Base-by-base conservation (phyloP, 2,329 filamentous ascomycete species). In the Colletotrichum sp. region DNA sequence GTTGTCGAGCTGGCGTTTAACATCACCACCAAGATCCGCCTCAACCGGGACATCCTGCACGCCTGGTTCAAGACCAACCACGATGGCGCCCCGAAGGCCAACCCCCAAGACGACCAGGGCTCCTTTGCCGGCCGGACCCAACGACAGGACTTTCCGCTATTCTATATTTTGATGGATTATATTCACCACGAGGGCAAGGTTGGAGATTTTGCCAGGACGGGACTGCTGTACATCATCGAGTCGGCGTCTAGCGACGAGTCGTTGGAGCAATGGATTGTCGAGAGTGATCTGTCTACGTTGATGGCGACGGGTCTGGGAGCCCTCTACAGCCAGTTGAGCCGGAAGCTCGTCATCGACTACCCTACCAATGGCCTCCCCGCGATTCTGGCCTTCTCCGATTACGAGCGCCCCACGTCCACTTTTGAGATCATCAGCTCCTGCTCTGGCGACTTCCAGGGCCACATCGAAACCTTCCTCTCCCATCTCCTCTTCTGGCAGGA, bases 401-500 rank as follows among this genome's bases (percentile, higher is more conserved):
- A 98, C 81, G 87, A 93, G 74, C 94, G 95, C 79, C 93, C 93
- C 38, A 87, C 89, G n/a, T 89, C 92, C 2, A 92, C 92, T 78
- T 89, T 92, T 79, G 91, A 95, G 80, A 91, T 96, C 78, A 91
- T 95, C 80, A 92, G 92, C 84, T 93, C 95, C 64, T 93, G 94
- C 82, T 92, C 93, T 4, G 87, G 90, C 1, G 92, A 95, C 74
- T 96, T 97, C 77, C 94, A 95, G 80, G 90, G 92, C n/a, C 95
- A 98, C 80, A 91, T 98, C 81, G 93, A 96, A 70, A 98, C 96
- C 0, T 99, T 99, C 81, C 89, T 99, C 56, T 98, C 97, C 1
- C 97, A 98, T 82, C 89, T 99, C 64, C 88, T 97, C 7, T 99
- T 99, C 82, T 99, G 97, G 97, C 97, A 99, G 85, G 97, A 99